These are phyloP conservation scores for Alnus rubra DNA, from an alignment of 306 rosid genomes.

Conservation along the genomic window DNA sequence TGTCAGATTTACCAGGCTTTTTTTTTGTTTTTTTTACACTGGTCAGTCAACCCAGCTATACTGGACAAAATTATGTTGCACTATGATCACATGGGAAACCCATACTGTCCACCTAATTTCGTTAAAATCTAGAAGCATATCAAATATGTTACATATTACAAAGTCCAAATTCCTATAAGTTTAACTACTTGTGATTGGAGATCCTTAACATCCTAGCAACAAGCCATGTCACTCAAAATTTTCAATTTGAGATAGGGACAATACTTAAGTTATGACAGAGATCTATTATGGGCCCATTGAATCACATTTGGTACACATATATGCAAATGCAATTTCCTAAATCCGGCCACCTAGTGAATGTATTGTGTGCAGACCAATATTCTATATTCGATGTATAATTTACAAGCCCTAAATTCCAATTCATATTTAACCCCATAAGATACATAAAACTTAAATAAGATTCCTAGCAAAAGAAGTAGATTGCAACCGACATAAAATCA, in stretches of 20 bases:
- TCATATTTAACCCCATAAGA: background rate
- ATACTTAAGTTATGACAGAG: background rate
- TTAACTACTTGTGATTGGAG: background rate
- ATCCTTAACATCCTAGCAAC: background rate
- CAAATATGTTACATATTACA: background rate
- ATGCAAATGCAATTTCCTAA: background rate
- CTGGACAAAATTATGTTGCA: background rate
- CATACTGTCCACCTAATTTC: background rate
- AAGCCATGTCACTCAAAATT: background rate
- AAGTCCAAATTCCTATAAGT: background rate
- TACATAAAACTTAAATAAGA: background rate
- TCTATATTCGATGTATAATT: background rate
- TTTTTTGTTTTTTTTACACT: background rate
- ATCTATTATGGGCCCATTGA: background rate
- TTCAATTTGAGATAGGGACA: background rate
- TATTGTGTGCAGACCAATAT: background rate
- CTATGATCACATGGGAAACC: background rate
- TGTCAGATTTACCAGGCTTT: background rate
- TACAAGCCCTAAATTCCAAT: background rate
- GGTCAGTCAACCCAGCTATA: background rate
- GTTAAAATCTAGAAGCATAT: background rate
- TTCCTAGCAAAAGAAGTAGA: background rate
- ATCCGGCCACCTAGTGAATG: background rate
- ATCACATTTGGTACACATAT: background rate
- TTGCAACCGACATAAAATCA: background rate